Conservation (phyloP, 768 basidiomycete species). For the Dacryopinax spathularia region DNA sequence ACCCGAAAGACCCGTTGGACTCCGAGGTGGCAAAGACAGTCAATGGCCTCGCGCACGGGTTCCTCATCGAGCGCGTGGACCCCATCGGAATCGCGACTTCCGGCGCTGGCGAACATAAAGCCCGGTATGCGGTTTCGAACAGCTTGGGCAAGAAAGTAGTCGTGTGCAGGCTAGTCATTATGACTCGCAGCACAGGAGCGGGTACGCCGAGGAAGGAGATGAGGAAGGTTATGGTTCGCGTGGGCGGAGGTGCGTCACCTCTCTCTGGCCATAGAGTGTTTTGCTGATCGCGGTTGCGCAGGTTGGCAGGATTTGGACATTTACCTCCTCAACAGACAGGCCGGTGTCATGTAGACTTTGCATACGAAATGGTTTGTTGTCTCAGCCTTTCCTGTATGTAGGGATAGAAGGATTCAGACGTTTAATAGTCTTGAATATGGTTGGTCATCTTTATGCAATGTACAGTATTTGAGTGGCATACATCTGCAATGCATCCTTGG, state of each 20-base stretch:
- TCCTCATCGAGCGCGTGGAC: slow-evolving; percentile 68
- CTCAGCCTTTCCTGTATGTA: not conserved
- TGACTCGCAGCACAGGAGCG: slow-evolving; percentile 41
- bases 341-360: slow-evolving; percentile 25
- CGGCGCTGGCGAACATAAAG: slow-evolving; percentile 66
- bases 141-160: slow-evolving; percentile 58
- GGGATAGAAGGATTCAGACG: too few relatives aligned
- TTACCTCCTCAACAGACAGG: slow-evolving; percentile 64
- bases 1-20: slow-evolving; percentile 67
- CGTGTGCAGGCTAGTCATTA: slow-evolving; percentile 64
- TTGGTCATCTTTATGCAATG: not conserved
- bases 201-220: slow-evolving; percentile 29
- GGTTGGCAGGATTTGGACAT: slow-evolving; percentile 53
- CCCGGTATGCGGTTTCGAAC: slow-evolving; percentile 71
- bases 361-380: not conserved
- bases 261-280: not conserved
- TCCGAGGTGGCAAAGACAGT: slow-evolving; percentile 58
- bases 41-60: slow-evolving; percentile 62
- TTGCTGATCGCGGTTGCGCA: not conserved
- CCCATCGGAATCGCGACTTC: slow-evolving; percentile 50
- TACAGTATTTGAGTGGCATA: slow-evolving; percentile 2
- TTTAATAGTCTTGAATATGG: too few relatives aligned
- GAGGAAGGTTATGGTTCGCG: slow-evolving; percentile 85
- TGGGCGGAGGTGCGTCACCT: slow-evolving; percentile 56
- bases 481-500: not conserved